These are phyloP conservation scores for Conoideocrella luteorostrata DNA, from an alignment of 2,329 filamentous ascomycete species.

Conservation along the genomic window DNA sequence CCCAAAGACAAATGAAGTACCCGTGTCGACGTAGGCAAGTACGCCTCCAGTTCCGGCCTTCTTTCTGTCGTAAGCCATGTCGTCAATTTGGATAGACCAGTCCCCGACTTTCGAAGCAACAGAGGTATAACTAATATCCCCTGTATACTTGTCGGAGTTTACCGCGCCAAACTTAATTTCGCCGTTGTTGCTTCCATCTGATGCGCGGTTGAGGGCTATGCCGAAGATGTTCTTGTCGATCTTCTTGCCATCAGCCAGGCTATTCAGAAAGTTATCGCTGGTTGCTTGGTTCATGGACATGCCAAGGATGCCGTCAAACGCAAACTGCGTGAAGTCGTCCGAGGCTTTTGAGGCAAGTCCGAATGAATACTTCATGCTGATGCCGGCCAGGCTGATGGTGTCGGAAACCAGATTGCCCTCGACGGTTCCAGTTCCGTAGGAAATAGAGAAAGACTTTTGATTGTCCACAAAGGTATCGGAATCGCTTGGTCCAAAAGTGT, in stretches of 20 bases:
- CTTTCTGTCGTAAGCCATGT: conserved; percentile 55
- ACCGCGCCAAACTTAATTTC: conserved; percentile 70
- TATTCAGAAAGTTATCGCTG: conserved; percentile 61
- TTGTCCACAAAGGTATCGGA: conserved; percentile 57
- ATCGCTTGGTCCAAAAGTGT: conserved; percentile 58
- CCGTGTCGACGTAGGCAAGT: conserved; percentile 73
- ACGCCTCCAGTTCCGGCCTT: conserved; percentile 48
- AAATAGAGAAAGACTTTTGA: conserved; percentile 53
- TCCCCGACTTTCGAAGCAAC: conserved; percentile 45
- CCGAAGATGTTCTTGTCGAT: conserved; percentile 62
- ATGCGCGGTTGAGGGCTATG: conserved; percentile 61
- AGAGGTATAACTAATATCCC: conserved; percentile 60
- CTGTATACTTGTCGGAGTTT: conserved; percentile 60
- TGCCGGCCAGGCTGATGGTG: conserved; percentile 57
- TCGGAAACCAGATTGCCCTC: conserved; percentile 61
- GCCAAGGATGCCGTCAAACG: conserved; percentile 83
- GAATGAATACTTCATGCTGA: conserved; percentile 60
- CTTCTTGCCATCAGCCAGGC: conserved; percentile 48
- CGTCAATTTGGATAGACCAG: conserved; percentile 69
- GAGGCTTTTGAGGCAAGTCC: conserved; percentile 68
- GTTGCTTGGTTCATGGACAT: conserved; percentile 57
- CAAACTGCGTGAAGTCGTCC: conserved; percentile 67
- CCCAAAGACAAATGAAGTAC: conserved; percentile 73
- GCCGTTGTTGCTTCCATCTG: conserved; percentile 62
- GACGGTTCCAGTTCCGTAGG: conserved; percentile 73